phyloP scores from a whole-genome alignment of 768 basidiomycete species.

The Panus rudis region DNA sequence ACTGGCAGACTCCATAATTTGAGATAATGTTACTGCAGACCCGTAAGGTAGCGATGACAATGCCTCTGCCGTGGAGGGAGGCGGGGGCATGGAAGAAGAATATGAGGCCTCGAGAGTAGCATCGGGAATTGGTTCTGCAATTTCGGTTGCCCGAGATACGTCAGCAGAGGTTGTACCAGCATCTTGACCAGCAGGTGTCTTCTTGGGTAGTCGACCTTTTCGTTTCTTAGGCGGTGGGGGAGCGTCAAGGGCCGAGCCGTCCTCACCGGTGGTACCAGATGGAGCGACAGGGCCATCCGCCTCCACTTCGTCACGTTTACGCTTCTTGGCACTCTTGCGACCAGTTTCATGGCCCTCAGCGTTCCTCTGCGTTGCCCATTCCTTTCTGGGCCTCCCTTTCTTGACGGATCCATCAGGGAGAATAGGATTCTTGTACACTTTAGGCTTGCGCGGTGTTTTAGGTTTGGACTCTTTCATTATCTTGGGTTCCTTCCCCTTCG shows the following conservation, averaged over 20 bases:
- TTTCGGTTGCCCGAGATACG: background rate
- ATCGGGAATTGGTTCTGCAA: too few species aligned
- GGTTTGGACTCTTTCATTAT: constrained; percentile 24
- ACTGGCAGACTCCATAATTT: too few species aligned
- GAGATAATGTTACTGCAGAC: too few species aligned
- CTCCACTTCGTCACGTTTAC: constrained; percentile 25
- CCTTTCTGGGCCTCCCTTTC: constrained; percentile 51
- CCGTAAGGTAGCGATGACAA: too few species aligned
- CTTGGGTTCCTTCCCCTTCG: constrained; percentile 4
- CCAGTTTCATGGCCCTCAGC: constrained; percentile 9
- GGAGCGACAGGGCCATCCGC: constrained; percentile 6
- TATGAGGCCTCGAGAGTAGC: too few species aligned
- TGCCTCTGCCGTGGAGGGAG: too few species aligned
- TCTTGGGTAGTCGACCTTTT: constrained; percentile 28
- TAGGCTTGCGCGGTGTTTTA: background rate
- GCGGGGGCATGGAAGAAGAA: too few species aligned
- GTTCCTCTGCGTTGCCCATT: constrained; percentile 17
- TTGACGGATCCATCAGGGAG: constrained; percentile 47
- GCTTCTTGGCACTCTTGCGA: constrained; percentile 23
- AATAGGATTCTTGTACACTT: constrained; percentile 37
- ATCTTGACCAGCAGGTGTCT: background rate
- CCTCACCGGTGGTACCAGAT: background rate
- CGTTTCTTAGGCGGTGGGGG: constrained; percentile 22
- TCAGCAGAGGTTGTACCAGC: background rate
- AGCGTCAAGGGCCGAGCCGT: background rate